phyloP scores from a whole-genome alignment of 768 basidiomycete genomes.

The Boletus tomentosulus region DNA sequence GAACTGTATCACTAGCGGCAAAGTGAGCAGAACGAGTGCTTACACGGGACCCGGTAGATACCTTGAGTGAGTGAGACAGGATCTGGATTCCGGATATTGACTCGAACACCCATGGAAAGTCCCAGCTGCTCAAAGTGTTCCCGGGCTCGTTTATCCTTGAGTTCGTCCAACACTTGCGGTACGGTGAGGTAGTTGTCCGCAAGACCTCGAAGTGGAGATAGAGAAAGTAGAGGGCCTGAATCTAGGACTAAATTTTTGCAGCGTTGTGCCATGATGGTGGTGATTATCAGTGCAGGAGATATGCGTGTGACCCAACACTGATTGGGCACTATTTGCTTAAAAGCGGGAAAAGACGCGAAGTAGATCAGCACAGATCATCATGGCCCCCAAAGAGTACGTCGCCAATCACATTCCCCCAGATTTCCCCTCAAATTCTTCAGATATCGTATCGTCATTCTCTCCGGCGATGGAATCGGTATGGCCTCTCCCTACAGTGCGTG shows the following conservation, averaged over 20 bases:
- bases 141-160: slow-evolving; percentile 83
- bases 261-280: slow-evolving; percentile 36
- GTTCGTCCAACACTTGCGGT: slow-evolving; percentile 84
- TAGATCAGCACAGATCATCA: slow-evolving; percentile 12
- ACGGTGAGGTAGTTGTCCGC: slow-evolving; percentile 84
- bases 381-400: slow-evolving; percentile 45
- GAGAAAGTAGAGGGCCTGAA: slow-evolving; percentile 86
- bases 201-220: slow-evolving; percentile 85
- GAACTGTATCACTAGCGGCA: slow-evolving; percentile 69
- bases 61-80: slow-evolving; percentile 63
- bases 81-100: slow-evolving; percentile 69
- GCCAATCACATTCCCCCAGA: slow-evolving; percentile 10
- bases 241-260: slow-evolving; percentile 87
- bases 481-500: neutral
- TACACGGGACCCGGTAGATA: slow-evolving; percentile 26
- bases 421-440: slow-evolving; percentile 35
- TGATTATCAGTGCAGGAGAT: too few relatives aligned
- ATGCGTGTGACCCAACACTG: slow-evolving; percentile 2
- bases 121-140: slow-evolving; percentile 82
- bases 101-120: slow-evolving; percentile 68
- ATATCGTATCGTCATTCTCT: slow-evolving; percentile 83
- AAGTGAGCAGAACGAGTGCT: slow-evolving; percentile 11
- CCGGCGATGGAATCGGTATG: slow-evolving; percentile 96
- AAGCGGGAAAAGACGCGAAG: neutral
- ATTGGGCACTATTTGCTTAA: too few relatives aligned